Conservation (phyloP, 208 protist species). For the Trypanosoma rangeli region DNA sequence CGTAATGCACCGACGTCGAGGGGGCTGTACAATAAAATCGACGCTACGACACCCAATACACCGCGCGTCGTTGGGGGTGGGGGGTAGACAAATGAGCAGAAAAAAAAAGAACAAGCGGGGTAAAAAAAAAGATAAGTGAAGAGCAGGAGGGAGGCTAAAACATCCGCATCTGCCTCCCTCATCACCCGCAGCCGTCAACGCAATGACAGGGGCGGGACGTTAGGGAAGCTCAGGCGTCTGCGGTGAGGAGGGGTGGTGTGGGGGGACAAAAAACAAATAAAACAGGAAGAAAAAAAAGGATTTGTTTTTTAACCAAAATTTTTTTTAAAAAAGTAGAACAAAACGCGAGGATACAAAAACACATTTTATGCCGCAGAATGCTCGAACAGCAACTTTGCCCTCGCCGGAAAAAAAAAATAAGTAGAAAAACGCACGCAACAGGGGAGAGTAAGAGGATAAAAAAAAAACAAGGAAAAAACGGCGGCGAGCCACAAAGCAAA, state of each 20-base stretch:
- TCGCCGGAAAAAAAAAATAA: neutral
- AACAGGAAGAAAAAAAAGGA: no score
- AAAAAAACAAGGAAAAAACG: neutral
- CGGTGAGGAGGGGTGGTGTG: no score
- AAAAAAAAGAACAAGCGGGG: neutral
- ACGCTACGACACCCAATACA: no score
- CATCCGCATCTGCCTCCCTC: no score
- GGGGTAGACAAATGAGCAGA: neutral
- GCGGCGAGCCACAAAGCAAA: neutral
- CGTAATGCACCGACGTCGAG: neutral
- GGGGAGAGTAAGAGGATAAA: conserved; percentile 1
- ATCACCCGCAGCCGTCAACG: neutral
- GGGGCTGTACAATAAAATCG: no score
- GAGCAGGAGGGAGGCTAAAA: no score
- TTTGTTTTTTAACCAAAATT: no score
- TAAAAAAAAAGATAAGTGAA: neutral
- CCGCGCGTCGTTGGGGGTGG: no score
- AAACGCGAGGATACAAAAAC: neutral
- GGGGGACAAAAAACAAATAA: neutral
- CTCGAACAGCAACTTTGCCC: neutral
- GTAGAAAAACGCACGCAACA: neutral
- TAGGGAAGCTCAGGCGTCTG: no score
- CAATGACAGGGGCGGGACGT: neutral
- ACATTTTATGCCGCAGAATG: neutral
- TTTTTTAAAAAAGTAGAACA: neutral